Evolutionary conservation across 768 basidiomycete species (phyloP), one percentile per base, ranked within the genome.

Genomic region (Sporobolomyces phaffii): DNA sequence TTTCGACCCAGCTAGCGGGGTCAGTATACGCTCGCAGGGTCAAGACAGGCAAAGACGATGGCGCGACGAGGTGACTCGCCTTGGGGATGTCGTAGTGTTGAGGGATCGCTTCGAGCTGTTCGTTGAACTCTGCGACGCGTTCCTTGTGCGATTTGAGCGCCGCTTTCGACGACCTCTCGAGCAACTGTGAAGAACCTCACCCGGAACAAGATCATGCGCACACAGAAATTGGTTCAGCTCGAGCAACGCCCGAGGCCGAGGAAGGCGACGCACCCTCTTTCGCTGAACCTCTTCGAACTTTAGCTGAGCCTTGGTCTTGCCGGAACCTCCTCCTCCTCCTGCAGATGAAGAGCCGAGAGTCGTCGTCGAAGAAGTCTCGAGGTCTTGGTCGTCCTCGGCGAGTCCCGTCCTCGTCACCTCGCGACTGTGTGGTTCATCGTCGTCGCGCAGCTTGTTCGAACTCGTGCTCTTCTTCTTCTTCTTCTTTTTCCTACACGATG

Each of bases 41-140:
- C n/a, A n/a, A n/a, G n/a, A n/a, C n/a, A n/a, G n/a, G n/a, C n/a
- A n/a, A 14, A n/a, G 29, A 7, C 17, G 5, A 26, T 8, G n/a
- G n/a, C n/a, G n/a, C n/a, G n/a, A n/a, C n/a, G n/a, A n/a, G n/a
- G n/a, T n/a, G n/a, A 74, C 79, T 65, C 76, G 86, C 90, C 83
- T 93, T 92, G 44, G 91, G 91, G 74, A 92, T 91, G 77, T 93
- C 91, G 78, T 94, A 89, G 82, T 92, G 91, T 80, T 93, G 91
- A 77, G 88, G 89, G 63, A 92, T 82, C 64, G 84, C 80, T 78
- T 93, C 91, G 13, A 96, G 81, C 76, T 92, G 88, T 29, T 83
- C 74, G 75, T 96, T 96, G 74, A 93, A 90, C 74, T 92, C 90
- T 70, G 84, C 85, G 41, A 96, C 91, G 47, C 91, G 86, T 67